Conservation (phyloP, 1,284 basidiomycete species). For the Fistulina hepatica region DNA sequence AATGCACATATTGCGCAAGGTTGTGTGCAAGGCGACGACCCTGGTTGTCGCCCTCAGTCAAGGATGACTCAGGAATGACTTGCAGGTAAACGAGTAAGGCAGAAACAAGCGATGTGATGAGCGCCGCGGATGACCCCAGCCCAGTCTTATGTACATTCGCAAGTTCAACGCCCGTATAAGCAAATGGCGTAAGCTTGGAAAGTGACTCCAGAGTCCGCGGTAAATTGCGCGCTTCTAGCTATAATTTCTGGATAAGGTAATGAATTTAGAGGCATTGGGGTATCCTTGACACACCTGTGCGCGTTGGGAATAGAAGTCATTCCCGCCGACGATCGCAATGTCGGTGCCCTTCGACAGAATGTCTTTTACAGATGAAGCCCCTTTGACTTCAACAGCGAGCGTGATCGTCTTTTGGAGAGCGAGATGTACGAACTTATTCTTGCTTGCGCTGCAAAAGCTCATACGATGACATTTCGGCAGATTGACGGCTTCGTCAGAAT, state of each 20-base stretch:
- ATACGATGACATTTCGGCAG: constrained; percentile 4
- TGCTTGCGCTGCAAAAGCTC: constrained; percentile 26
- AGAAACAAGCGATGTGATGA: constrained; percentile 91
- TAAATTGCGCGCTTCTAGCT: constrained; percentile 55
- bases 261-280: constrained; percentile 1
- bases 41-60: constrained; percentile 28
- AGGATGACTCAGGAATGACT: constrained; percentile 44
- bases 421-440: constrained; percentile 89
- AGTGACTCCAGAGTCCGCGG: constrained; percentile 55
- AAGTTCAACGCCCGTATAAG: constrained; percentile 58
- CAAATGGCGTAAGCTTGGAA: constrained; percentile 61
- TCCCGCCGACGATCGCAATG: constrained; percentile 83
- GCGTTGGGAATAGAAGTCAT: constrained; percentile 96
- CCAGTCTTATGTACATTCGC: constrained; percentile 93
- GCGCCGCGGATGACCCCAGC: constrained; percentile 90
- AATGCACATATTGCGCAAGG: constrained; percentile 92
- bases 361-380: constrained; percentile 32
- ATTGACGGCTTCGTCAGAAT: constrained; percentile 10
- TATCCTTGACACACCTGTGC: constrained; percentile 47
- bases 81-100: constrained; percentile 74
- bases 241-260: constrained; percentile 14
- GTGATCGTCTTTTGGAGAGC: constrained; percentile 71
- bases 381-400: constrained; percentile 50
- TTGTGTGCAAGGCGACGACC: constrained; percentile 74
- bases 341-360: constrained; percentile 47